phyloP scores from a whole-genome alignment of 192 early-diverging fungal species.

The Coemansia sp. region DNA sequence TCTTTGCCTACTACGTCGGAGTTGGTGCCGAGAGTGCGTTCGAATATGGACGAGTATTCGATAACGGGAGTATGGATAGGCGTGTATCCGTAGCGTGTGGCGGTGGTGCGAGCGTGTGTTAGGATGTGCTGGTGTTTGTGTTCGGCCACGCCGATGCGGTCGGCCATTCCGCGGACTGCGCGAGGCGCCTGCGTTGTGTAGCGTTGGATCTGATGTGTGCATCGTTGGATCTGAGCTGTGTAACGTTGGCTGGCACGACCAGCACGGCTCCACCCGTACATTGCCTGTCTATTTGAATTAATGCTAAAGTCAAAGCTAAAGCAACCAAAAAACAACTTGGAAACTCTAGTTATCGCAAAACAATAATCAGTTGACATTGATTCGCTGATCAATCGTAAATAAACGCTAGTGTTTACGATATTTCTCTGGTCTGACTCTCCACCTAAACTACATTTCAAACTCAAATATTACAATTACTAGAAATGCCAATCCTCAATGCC shows the following conservation, averaged over 20 bases:
- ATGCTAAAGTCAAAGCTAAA: not conserved
- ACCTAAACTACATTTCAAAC: too few relatives aligned
- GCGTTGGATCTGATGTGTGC: not conserved
- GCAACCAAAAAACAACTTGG: not conserved
- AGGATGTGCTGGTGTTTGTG: conserved; percentile 53
- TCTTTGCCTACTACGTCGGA: conserved; percentile 72
- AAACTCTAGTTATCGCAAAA: too few relatives aligned
- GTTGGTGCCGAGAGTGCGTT: conserved; percentile 60
- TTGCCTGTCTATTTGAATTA: not conserved
- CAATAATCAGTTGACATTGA: not conserved
- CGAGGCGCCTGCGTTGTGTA: conserved; percentile 32
- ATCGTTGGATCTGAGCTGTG: conserved; percentile 1
- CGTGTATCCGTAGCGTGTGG: conserved; percentile 57
- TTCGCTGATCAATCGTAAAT: not conserved
- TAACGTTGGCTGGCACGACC: conserved; percentile 2
- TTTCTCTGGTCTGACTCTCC: too few relatives aligned
- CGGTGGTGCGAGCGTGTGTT: conserved; percentile 35
- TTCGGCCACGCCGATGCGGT: conserved; percentile 56
- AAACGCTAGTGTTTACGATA: not conserved
- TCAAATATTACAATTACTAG: too few relatives aligned
- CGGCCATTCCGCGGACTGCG: conserved; percentile 64
- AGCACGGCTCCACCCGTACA: not conserved
- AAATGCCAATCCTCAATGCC: conserved; percentile 37
- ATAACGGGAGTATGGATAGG: conserved; percentile 66
- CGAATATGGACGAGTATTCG: conserved; percentile 64